Base-by-base conservation (phyloP, 495 filamentous ascomycete species). In the Parathielavia hyrcaniae region DNA sequence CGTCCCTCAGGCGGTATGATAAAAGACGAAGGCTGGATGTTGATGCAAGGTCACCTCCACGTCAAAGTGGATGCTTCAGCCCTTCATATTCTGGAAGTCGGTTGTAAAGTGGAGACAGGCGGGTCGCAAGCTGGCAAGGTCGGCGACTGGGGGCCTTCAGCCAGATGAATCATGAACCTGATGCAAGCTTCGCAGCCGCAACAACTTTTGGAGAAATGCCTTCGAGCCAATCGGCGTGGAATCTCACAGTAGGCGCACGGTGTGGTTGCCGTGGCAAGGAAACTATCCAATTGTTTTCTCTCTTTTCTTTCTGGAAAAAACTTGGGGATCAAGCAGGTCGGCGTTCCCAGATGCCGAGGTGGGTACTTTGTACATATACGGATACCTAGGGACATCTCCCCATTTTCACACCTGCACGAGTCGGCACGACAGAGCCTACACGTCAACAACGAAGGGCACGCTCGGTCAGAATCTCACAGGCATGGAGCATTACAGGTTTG, bases 31-130 rank as follows among this genome's bases (percentile, higher is more conserved):
- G 16, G 16, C 16, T 43, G 17, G 17, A 51, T 32, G 23, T 11
- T 16, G 45, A 32, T 48, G 45, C 13, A 36, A 52, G 13, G 19
- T 17, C n/a, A 11, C 49, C 23, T 52, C 35, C 35, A 23, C 49
- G 35, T 35, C 9, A 39, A 52, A 52, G 49, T 52, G 49, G 49
- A 40, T 52, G 49, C 49, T 50, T 23, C 41, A 22, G 22, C 41
- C 35, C 10, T 43, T 43, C 40, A n/a, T n/a, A n/a, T n/a, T n/a
- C 3, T 17, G 16, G 3, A 8, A n/a, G 16, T 14, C 17, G 14
- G 11, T 5, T 39, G 11, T 16, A 9, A 9, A 39, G 41, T 45
- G 41, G 41, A 45, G 41, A 38, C 35, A 14, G 13, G 10, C 34
- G 34, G 10, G 5, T 10, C 34, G 34, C 34, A 5, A 35, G 34